A percentile compares a stretch with the other conserved stretches of the same genome.
Conservation (phyloP, 805 yeast species). For the Kluyveromyces dobzhanskii region DNA sequence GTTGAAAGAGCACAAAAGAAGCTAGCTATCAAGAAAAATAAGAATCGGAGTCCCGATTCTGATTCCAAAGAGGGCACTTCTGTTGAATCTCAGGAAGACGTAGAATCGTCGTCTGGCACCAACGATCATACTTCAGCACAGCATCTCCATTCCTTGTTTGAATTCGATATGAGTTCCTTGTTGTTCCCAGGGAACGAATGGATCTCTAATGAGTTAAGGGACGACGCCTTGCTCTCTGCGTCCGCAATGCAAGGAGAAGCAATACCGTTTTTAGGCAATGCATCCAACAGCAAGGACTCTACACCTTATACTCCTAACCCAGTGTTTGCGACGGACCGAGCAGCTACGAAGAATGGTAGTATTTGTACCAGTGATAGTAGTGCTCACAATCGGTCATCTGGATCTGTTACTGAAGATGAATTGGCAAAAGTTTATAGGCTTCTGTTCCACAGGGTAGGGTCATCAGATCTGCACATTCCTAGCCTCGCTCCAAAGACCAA, state of each 20-base stretch:
- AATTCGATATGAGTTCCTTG: conserved; percentile 9
- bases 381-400: neutral
- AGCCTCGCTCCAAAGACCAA: neutral
- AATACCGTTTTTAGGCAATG: conserved; percentile 17
- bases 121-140: neutral
- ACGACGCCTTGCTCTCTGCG: conserved; percentile 66
- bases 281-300: conserved; percentile 7
- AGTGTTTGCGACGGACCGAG: neutral
- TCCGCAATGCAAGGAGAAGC: conserved; percentile 42
- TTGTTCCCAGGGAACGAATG: conserved; percentile 44
- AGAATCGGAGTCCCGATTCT: neutral
- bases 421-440: conserved; percentile 24
- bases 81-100: too few species aligned
- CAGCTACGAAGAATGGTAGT: neutral
- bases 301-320: neutral
- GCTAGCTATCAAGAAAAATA: conserved; percentile 1
- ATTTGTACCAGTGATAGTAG: neutral
- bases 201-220: conserved; percentile 63
- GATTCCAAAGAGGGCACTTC: neutral
- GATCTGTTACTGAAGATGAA: neutral
- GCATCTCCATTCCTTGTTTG: conserved; percentile 2
- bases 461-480: neutral
- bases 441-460: conserved; percentile 36
- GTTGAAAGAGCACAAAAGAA: conserved; percentile 1
- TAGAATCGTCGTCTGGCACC: neutral